A percentile compares a stretch with the other conserved stretches of the same genome.
These are phyloP conservation scores for Populus tomentosa DNA, from an alignment of 441 rosid genomes.

Conservation along the genomic window DNA sequence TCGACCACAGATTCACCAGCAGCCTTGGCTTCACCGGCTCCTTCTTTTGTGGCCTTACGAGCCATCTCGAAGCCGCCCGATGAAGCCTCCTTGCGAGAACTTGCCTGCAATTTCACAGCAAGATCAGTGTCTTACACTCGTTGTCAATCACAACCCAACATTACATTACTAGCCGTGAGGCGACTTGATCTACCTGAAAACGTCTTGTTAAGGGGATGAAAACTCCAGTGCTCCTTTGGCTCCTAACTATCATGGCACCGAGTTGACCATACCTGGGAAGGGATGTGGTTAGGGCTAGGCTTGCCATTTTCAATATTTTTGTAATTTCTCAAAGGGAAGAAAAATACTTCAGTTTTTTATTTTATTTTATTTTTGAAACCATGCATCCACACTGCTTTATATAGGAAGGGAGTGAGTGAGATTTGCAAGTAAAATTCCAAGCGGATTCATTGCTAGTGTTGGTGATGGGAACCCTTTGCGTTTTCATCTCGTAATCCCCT, in stretches of 20 bases:
- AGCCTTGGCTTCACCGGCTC: constrained; percentile 7
- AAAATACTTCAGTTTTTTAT: neutral
- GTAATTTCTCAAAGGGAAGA: neutral
- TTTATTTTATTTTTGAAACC: neutral
- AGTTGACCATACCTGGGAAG: constrained; percentile 18
- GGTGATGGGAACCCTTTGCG: neutral
- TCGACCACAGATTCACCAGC: constrained; percentile 20
- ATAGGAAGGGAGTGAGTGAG: constrained; percentile 1
- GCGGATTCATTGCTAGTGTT: neutral
- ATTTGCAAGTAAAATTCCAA: neutral
- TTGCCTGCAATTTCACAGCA: constrained; percentile 17
- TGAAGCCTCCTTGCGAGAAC: constrained; percentile 18
- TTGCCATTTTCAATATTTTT: constrained; percentile 22
- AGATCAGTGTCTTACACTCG: neutral
- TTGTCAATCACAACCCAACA: no score
- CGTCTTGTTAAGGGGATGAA: constrained; percentile 20
- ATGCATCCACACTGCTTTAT: neutral
- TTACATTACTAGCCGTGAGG: no score
- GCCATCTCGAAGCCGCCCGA: constrained; percentile 19
- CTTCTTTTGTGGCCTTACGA: constrained; percentile 19
- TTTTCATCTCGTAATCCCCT: constrained; percentile 3
- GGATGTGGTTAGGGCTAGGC: constrained; percentile 14
- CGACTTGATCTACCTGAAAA: constrained; percentile 22
- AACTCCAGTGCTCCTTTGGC: constrained; percentile 18
- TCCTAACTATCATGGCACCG: constrained; percentile 12